These are phyloP conservation scores for Suhomyces coccinellae DNA, from an alignment of 1,139 yeast species.

Conservation along the genomic window DNA sequence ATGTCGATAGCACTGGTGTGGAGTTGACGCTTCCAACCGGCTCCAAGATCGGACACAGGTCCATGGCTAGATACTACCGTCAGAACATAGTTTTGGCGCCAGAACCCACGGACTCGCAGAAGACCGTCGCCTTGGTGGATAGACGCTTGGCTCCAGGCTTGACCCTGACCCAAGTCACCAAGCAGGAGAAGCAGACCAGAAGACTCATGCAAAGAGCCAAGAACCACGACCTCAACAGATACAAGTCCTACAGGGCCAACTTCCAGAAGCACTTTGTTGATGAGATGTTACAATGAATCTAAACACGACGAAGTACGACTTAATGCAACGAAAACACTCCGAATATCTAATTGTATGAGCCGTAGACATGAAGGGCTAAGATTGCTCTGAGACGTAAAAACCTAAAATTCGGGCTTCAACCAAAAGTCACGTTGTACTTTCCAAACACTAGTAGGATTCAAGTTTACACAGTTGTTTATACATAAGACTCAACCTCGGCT, in stretches of 20 bases:
- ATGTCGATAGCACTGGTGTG: constrained; percentile 41
- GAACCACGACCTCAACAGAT: constrained; percentile 28
- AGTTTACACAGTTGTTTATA: too few species aligned
- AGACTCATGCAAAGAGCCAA: constrained; percentile 26
- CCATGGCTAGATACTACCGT: constrained; percentile 45
- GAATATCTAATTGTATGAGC: too few species aligned
- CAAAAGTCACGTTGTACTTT: too few species aligned
- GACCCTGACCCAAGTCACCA: constrained; percentile 29
- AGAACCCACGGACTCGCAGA: constrained; percentile 29
- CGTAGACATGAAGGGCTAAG: neutral
- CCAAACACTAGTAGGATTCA: too few species aligned
- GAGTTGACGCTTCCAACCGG: constrained; percentile 52
- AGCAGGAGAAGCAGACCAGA: constrained; percentile 37
- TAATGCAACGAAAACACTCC: neutral
- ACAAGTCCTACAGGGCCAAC: constrained; percentile 32
- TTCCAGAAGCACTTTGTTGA: constrained; percentile 43
- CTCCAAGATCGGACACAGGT: constrained; percentile 47
- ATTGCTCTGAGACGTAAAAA: too few species aligned
- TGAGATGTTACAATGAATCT: constrained; percentile 25
- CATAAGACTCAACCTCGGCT: too few species aligned
- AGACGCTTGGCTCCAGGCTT: constrained; percentile 45
- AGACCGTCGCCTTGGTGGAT: constrained; percentile 42
- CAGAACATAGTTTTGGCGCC: constrained; percentile 35
- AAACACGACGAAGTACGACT: neutral
- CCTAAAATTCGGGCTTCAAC: too few species aligned